Evolutionary conservation across 2,329 filamentous ascomycete species (phyloP).

Genomic region (Endothia cerciana): DNA sequence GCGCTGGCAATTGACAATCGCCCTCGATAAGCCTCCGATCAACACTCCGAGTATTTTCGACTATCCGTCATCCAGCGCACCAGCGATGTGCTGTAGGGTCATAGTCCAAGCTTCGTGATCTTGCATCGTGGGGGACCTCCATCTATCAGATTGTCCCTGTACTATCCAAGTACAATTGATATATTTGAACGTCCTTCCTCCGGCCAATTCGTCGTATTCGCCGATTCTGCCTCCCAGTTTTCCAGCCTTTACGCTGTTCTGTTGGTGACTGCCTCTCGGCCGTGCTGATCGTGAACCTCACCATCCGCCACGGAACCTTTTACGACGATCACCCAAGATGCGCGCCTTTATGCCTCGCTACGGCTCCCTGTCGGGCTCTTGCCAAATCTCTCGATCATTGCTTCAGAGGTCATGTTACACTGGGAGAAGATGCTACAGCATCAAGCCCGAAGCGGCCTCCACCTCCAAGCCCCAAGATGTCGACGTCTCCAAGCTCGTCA

Average conservation of each 20-base stretch:
- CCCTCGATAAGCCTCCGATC: constrained; percentile 1
- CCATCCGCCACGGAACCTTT: not conserved
- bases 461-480: constrained; percentile 65
- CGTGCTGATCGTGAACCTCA: not conserved
- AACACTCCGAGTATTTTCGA: constrained; percentile 9
- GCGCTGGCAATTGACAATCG: constrained; percentile 4
- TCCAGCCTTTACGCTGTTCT: not conserved
- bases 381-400: constrained; percentile 38
- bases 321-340: constrained; percentile 44
- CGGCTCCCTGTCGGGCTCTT: constrained; percentile 40
- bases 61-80: not conserved
- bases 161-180: constrained; percentile 13
- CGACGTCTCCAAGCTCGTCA: constrained; percentile 74
- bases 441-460: constrained; percentile 54
- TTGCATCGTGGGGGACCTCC: not conserved
- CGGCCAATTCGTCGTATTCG: not conserved
- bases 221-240: not conserved
- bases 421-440: constrained; percentile 54
- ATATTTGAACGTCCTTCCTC: not conserved
- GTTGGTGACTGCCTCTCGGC: not conserved
- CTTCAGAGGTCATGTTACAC: constrained; percentile 38
- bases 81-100: not conserved
- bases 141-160: not conserved
- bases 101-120: not conserved
- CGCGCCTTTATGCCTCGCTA: constrained; percentile 49